Conservation (phyloP, 2,329 filamentous ascomycete genomes). For the Knufia fluminis region DNA sequence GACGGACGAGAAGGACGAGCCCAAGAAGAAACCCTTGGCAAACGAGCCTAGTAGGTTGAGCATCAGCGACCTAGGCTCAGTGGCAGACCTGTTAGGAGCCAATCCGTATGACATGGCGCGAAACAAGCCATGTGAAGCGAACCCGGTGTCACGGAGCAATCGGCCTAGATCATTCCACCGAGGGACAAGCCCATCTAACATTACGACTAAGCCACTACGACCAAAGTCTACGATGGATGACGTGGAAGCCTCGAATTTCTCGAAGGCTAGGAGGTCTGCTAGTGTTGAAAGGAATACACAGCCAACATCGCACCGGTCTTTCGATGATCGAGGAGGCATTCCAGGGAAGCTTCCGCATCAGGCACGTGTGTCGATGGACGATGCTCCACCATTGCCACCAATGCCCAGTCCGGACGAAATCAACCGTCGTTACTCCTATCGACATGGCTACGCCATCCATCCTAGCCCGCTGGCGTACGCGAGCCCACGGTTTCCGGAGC, state of each 20-base stretch:
- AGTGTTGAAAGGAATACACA: conserved; percentile 11
- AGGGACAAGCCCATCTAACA: conserved; percentile 9
- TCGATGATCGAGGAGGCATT: conserved; percentile 21
- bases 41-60: conserved; percentile 11
- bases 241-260: conserved; percentile 14
- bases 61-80: conserved; percentile 18
- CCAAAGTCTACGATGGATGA: conserved; percentile 21
- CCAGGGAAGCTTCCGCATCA: conserved; percentile 18
- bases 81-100: conserved; percentile 12
- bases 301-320: conserved; percentile 11
- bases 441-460: not conserved
- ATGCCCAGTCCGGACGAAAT: conserved; percentile 8
- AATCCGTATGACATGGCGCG: conserved; percentile 19
- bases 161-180: not conserved
- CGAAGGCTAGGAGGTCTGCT: conserved; percentile 14
- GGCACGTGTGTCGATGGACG: conserved; percentile 15
- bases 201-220: conserved; percentile 6
- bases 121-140: not conserved
- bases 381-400: conserved; percentile 16
- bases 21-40: conserved; percentile 7
- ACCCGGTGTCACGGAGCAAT: not conserved
- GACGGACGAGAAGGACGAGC: conserved; percentile 12
- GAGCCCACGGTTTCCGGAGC: not conserved
- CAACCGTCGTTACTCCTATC: not conserved
- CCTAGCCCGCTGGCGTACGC: not conserved